Evolutionary conservation across 2,329 filamentous ascomycete genomes (phyloP).

Genomic region (Fusarium miscanthi): DNA sequence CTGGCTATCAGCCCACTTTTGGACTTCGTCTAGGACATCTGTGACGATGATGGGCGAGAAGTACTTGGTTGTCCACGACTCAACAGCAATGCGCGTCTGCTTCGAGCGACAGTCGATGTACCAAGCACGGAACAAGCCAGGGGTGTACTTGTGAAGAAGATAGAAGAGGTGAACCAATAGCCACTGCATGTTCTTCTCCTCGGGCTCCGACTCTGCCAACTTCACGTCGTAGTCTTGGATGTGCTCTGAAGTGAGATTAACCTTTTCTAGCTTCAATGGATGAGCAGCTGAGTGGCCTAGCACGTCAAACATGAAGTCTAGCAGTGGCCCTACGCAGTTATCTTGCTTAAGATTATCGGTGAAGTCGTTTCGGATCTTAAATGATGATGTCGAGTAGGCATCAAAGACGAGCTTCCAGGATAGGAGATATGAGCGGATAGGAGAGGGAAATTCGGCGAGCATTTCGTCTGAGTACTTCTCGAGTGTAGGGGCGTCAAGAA

Average conservation of each 20-base stretch:
- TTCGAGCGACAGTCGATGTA: conserved; percentile 84
- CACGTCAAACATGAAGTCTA: conserved; percentile 86
- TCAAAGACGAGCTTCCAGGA: conserved; percentile 94
- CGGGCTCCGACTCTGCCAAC: conserved; percentile 65
- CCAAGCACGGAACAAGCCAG: conserved; percentile 84
- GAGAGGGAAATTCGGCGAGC: conserved; percentile 74
- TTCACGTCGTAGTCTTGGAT: conserved; percentile 66
- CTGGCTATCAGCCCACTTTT: conserved; percentile 71
- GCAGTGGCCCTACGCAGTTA: conserved; percentile 73
- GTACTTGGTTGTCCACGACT: conserved; percentile 85
- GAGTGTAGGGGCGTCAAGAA: conserved; percentile 80
- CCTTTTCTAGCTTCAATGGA: conserved; percentile 78
- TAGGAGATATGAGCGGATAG: conserved; percentile 82
- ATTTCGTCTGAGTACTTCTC: conserved; percentile 73
- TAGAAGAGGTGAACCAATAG: conserved; percentile 89
- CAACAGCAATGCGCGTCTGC: conserved; percentile 82
- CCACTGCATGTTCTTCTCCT: conserved; percentile 82
- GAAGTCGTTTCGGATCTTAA: conserved; percentile 86
- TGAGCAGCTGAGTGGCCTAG: conserved; percentile 81
- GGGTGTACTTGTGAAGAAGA: conserved; percentile 78
- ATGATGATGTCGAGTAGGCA: conserved; percentile 80
- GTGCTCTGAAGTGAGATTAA: conserved; percentile 67
- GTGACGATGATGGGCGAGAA: conserved; percentile 78
- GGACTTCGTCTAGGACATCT: conserved; percentile 74
- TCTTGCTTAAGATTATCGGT: conserved; percentile 80